phyloP scores from a whole-genome alignment of 257 asterid species.

The Forsythia suspensa region DNA sequence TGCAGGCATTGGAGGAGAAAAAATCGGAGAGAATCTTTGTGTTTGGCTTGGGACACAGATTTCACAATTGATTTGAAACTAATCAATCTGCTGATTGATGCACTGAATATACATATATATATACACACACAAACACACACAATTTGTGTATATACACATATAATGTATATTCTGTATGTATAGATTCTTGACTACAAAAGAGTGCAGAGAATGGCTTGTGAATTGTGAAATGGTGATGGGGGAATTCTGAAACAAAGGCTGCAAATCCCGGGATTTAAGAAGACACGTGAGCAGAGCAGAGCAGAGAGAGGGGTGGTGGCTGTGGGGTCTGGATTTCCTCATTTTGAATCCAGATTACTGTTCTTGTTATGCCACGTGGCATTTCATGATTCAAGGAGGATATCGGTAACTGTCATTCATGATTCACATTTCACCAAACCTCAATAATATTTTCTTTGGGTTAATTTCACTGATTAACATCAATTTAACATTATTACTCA shows the following conservation, averaged over 20 bases:
- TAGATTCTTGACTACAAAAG: background rate
- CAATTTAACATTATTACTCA: no score
- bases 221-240: background rate
- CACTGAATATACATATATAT: background rate
- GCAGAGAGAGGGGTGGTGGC: conserved; percentile 8
- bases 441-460: no score
- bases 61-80: background rate
- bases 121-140: background rate
- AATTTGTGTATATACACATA: background rate
- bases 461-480: no score
- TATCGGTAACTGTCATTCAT: background rate
- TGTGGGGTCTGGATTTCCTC: background rate
- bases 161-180: background rate
- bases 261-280: conserved; percentile 10
- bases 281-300: conserved; percentile 5
- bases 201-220: no score
- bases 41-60: background rate
- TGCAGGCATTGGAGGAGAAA: conserved; percentile 34
- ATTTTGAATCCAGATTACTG: conserved; percentile 13
- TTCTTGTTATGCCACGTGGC: conserved; percentile 21
- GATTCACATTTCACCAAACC: background rate
- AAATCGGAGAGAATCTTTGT: conserved; percentile 12
- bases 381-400: background rate
- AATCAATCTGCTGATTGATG: background rate
- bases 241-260: background rate